These are phyloP conservation scores for Sesbania bispinosa DNA, from an alignment of 306 rosid species.

Conservation along the genomic window DNA sequence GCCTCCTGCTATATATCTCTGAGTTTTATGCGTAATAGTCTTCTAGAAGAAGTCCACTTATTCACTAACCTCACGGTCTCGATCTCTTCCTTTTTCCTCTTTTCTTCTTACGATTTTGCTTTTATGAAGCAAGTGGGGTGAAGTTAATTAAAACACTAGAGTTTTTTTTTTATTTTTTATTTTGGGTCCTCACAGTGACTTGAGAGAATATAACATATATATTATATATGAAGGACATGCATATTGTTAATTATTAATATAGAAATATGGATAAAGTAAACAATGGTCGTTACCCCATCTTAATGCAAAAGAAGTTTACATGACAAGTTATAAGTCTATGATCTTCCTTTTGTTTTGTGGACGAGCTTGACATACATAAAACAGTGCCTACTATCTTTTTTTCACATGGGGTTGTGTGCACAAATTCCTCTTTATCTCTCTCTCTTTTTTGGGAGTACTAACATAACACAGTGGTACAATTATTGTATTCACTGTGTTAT, in stretches of 20 bases:
- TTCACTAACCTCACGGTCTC: not conserved
- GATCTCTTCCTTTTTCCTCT: not conserved
- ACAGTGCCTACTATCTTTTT: no score
- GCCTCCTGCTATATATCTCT: slow-evolving; percentile 14
- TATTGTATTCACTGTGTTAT: no score
- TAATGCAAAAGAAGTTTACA: not conserved
- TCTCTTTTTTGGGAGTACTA: no score
- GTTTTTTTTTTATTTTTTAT: not conserved
- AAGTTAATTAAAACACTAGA: not conserved
- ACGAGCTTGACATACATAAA: no score
- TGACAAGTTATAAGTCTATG: not conserved
- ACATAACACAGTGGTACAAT: no score
- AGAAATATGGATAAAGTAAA: not conserved
- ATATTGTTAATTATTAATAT: not conserved
- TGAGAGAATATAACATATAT: not conserved
- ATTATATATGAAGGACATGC: not conserved
- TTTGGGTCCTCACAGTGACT: not conserved
- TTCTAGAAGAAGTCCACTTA: slow-evolving; percentile 44
- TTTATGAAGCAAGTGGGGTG: not conserved
- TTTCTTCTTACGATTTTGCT: not conserved
- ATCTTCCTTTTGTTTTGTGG: not conserved
- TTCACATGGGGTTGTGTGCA: no score
- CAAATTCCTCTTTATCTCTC: no score
- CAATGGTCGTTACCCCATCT: not conserved
- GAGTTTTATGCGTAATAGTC: slow-evolving; percentile 32